Conservation (phyloP, 2,329 filamentous ascomycete species). For the Aureobasidium sp. region DNA sequence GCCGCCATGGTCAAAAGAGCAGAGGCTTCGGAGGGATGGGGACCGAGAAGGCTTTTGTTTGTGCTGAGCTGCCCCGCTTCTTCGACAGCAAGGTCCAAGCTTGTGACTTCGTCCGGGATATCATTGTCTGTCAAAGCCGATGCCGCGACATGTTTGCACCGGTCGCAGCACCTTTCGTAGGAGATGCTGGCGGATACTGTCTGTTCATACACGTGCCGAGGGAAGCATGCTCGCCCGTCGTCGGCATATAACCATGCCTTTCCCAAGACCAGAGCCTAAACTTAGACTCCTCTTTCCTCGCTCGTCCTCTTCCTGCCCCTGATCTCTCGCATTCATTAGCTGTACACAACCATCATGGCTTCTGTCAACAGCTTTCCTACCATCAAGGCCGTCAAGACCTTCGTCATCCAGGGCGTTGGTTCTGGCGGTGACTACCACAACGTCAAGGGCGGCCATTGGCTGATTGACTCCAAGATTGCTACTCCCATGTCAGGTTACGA, state of each 20-base stretch:
- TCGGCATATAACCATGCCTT: neutral
- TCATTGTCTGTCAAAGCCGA: conserved; percentile 7
- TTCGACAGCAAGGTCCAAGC: neutral
- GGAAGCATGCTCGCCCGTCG: neutral
- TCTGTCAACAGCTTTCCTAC: conserved; percentile 54
- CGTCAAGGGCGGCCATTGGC: conserved; percentile 65
- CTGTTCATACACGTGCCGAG: neutral
- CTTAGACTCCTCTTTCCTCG: neutral
- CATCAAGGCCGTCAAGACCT: conserved; percentile 68
- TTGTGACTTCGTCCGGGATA: neutral
- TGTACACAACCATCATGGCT: conserved; percentile 17
- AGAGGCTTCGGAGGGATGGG: conserved; percentile 6
- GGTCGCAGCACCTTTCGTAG: neutral
- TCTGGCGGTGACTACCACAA: conserved; percentile 84
- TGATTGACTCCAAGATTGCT: conserved; percentile 85
- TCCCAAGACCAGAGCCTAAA: neutral
- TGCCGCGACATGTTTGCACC: conserved; percentile 10
- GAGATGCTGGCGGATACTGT: neutral
- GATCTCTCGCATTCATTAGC: neutral
- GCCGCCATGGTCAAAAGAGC: conserved; percentile 5
- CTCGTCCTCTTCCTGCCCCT: conserved; percentile 9
- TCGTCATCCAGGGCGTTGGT: conserved; percentile 56
- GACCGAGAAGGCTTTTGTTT: conserved; percentile 10
- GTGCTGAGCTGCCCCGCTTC: neutral
- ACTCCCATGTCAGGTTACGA: conserved; percentile 89